phyloP scores from a whole-genome alignment of 2,329 filamentous ascomycete species.

The Epicoccum sorghinum region DNA sequence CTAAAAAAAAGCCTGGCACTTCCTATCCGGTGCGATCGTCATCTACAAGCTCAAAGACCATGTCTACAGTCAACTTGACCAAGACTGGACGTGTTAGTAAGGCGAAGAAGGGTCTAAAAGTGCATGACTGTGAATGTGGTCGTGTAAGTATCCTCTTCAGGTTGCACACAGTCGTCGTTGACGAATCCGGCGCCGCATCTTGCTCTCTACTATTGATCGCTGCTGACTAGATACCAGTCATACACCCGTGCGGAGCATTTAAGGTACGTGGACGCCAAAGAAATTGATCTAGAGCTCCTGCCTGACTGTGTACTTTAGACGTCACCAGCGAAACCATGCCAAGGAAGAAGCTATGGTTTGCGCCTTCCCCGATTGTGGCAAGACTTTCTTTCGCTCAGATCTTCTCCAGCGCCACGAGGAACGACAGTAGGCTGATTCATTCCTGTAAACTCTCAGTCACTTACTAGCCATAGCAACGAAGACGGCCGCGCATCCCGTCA shows the following conservation, averaged over 20 bases:
- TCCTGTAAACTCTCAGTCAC: neutral
- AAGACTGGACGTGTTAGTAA: constrained; percentile 56
- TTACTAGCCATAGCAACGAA: constrained; percentile 37
- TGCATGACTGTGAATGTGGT: constrained; percentile 56
- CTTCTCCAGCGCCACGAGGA: constrained; percentile 53
- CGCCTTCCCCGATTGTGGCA: constrained; percentile 49
- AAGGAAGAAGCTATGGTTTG: constrained; percentile 50
- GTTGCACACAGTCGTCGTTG: neutral
- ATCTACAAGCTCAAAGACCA: constrained; percentile 37
- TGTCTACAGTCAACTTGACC: constrained; percentile 48
- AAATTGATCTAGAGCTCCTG: neutral
- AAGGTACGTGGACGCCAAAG: constrained; percentile 37
- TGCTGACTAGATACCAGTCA: constrained; percentile 44
- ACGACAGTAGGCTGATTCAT: constrained; percentile 48
- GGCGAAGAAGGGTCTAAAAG: constrained; percentile 54
- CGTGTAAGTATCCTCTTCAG: constrained; percentile 46
- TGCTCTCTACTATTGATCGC: neutral
- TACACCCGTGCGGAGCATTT: constrained; percentile 57
- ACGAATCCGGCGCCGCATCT: no score
- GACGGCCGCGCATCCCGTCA: constrained; percentile 32
- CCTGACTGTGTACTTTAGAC: constrained; percentile 34
- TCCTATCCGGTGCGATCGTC: constrained; percentile 42
- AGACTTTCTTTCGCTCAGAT: constrained; percentile 53
- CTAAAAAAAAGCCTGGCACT: constrained; percentile 34
- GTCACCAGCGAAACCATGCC: constrained; percentile 56